These are phyloP conservation scores for Pythium brassicae DNA, from an alignment of 352 stramenopile genomes.

Conservation along the genomic window DNA sequence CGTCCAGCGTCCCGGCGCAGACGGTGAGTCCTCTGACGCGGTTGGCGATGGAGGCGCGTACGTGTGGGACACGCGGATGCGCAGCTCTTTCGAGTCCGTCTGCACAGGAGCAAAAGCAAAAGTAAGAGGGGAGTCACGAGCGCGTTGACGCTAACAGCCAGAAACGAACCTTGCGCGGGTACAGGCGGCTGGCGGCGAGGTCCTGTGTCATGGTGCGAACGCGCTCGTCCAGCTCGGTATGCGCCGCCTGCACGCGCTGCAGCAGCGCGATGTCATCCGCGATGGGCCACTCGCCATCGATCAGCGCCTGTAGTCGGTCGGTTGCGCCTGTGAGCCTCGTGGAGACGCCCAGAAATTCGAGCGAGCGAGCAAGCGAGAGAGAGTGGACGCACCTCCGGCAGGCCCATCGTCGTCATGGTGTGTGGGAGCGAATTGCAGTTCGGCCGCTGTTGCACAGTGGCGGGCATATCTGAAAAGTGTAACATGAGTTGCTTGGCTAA, in stretches of 20 bases:
- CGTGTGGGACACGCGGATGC: constrained; percentile 57
- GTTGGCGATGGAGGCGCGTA: constrained; percentile 37
- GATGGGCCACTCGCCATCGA: constrained; percentile 50
- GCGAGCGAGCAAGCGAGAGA: too few relatives aligned
- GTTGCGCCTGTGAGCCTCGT: too few relatives aligned
- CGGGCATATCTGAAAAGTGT: too few relatives aligned
- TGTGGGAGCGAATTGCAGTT: too few relatives aligned
- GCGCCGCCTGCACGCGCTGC: constrained; percentile 34
- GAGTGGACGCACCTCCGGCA: too few relatives aligned
- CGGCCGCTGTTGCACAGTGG: background rate
- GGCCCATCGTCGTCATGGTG: too few relatives aligned
- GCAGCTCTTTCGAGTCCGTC: constrained; percentile 53
- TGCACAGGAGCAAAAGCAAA: constrained; percentile 8
- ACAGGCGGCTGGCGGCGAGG: constrained; percentile 53
- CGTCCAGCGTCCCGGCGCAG: constrained; percentile 47
- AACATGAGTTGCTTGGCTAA: background rate
- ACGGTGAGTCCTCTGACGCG: constrained; percentile 22
- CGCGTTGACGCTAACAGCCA: background rate
- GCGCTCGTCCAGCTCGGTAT: constrained; percentile 38
- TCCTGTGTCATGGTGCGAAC: constrained; percentile 47
- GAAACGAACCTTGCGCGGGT: constrained; percentile 33
- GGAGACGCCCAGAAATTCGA: too few relatives aligned
- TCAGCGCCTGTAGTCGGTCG: constrained; percentile 39
- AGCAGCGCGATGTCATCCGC: constrained; percentile 53
- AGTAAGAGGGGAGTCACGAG: background rate